Percentiles rank a stretch among this genome's conserved stretches.
These are phyloP conservation scores for Phytophthora lateralis DNA, from an alignment of 352 stramenopile genomes.

Conservation along the genomic window DNA sequence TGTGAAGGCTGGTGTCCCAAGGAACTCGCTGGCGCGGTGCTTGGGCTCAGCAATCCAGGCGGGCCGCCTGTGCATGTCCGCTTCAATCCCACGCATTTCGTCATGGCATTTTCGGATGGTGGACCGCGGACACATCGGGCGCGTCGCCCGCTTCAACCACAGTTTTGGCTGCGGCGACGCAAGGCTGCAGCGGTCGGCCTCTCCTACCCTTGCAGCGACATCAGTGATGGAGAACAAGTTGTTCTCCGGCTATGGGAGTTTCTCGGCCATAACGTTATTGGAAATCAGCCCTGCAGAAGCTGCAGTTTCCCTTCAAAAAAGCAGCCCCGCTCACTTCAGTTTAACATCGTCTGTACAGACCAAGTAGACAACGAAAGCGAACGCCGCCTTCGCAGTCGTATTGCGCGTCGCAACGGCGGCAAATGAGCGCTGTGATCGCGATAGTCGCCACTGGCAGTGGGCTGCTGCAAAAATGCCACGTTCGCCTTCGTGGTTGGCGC, in stretches of 20 bases:
- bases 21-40: constrained; percentile 9
- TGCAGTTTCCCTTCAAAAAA: not conserved
- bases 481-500: constrained; percentile 17
- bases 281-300: constrained; percentile 16
- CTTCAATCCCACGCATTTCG: constrained; percentile 18
- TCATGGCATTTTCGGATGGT: constrained; percentile 19
- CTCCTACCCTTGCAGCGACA: constrained; percentile 13
- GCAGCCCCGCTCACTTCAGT: constrained; percentile 1
- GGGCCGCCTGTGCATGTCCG: constrained; percentile 5
- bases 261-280: not conserved
- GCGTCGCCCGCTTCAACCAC: constrained; percentile 24
- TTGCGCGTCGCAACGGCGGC: constrained; percentile 14
- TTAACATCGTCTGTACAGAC: constrained; percentile 3
- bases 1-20: constrained; percentile 8
- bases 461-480: constrained; percentile 27
- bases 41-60: constrained; percentile 32
- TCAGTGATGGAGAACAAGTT: constrained; percentile 16
- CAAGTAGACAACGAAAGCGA: not conserved
- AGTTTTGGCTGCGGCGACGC: not conserved
- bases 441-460: constrained; percentile 20
- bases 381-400: constrained; percentile 11
- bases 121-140: constrained; percentile 17
- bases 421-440: constrained; percentile 11
- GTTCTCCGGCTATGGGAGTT: constrained; percentile 5
- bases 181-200: not conserved